Evolutionary conservation across 2,329 filamentous ascomycete genomes (phyloP).

Genomic region (Xylaria polymorpha): DNA sequence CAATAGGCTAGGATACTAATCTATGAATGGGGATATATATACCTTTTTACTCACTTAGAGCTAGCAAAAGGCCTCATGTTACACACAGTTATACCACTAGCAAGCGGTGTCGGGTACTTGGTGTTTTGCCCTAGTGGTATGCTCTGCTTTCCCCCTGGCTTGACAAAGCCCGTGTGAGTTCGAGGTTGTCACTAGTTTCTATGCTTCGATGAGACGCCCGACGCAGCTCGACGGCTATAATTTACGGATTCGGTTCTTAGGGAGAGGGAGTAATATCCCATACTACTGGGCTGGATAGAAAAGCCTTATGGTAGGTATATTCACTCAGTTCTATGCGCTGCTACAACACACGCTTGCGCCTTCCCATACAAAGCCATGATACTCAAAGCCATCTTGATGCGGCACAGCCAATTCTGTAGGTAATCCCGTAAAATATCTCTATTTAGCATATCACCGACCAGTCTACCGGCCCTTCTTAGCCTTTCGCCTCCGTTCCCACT

Average conservation of each 20-base stretch:
- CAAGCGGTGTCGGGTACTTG: too few relatives aligned
- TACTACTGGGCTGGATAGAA: slow-evolving; percentile 6
- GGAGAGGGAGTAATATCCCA: neutral
- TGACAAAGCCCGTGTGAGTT: neutral
- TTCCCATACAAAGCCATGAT: neutral
- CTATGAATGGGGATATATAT: neutral
- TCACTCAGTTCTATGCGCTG: slow-evolving; percentile 29
- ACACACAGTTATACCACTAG: too few relatives aligned
- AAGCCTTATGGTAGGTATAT: slow-evolving; percentile 27
- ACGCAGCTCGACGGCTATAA: neutral
- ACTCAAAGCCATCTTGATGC: slow-evolving; percentile 6
- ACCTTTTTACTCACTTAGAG: too few relatives aligned
- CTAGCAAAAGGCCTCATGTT: too few relatives aligned
- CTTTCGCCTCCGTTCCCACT: slow-evolving; percentile 64
- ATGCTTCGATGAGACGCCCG: too few relatives aligned
- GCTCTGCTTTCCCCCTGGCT: neutral
- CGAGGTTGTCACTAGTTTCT: neutral
- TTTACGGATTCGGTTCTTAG: neutral
- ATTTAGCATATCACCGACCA: neutral
- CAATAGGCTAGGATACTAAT: neutral
- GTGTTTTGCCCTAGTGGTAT: too few relatives aligned
- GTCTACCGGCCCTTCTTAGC: slow-evolving; percentile 51
- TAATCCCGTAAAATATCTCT: neutral
- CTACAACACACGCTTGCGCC: slow-evolving; percentile 21
- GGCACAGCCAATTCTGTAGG: slow-evolving; percentile 20